These are phyloP conservation scores for Halophytophthora polymorphica DNA, from an alignment of 352 stramenopile species.

Conservation along the genomic window DNA sequence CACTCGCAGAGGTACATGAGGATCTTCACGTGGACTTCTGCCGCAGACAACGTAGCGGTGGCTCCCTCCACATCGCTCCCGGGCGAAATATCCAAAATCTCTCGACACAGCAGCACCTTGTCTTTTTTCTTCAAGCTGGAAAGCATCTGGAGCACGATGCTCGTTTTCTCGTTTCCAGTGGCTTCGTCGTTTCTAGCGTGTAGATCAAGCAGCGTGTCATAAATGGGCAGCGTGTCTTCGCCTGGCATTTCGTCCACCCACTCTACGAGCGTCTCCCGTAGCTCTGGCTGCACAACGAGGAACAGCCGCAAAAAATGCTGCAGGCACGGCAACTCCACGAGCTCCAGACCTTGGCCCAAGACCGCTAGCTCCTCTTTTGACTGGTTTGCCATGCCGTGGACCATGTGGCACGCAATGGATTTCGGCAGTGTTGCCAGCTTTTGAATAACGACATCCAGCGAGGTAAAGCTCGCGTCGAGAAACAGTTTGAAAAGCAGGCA, in stretches of 20 bases:
- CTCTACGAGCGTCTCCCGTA: slow-evolving; percentile 29
- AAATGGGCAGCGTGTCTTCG: slow-evolving; percentile 28
- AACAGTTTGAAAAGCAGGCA: slow-evolving; percentile 48
- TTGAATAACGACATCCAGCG: slow-evolving; percentile 37
- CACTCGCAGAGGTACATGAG: slow-evolving; percentile 47
- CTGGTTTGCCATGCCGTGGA: slow-evolving; percentile 26
- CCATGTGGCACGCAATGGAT: slow-evolving; percentile 18
- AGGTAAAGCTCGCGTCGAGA: slow-evolving; percentile 32
- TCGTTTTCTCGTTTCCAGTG: slow-evolving; percentile 8
- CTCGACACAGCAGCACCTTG: slow-evolving; percentile 35
- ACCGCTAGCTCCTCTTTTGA: slow-evolving; percentile 29
- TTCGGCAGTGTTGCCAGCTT: slow-evolving; percentile 36
- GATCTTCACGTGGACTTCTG: slow-evolving; percentile 23
- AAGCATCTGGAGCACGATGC: slow-evolving; percentile 43
- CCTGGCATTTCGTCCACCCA: slow-evolving; percentile 48
- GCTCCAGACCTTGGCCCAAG: slow-evolving; percentile 45
- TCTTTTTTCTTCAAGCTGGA: slow-evolving; percentile 29
- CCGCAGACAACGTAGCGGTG: not conserved
- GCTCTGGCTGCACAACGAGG: slow-evolving; percentile 18
- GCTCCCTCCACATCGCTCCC: slow-evolving; percentile 9
- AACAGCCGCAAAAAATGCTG: slow-evolving; percentile 37
- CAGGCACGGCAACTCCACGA: slow-evolving; percentile 19
- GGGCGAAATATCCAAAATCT: slow-evolving; percentile 19
- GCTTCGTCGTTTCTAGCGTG: slow-evolving; percentile 1
- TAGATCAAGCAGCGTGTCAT: slow-evolving; percentile 37